Evolutionary conservation across 768 basidiomycete species (phyloP).

Genomic region (Boletus sensibilis): DNA sequence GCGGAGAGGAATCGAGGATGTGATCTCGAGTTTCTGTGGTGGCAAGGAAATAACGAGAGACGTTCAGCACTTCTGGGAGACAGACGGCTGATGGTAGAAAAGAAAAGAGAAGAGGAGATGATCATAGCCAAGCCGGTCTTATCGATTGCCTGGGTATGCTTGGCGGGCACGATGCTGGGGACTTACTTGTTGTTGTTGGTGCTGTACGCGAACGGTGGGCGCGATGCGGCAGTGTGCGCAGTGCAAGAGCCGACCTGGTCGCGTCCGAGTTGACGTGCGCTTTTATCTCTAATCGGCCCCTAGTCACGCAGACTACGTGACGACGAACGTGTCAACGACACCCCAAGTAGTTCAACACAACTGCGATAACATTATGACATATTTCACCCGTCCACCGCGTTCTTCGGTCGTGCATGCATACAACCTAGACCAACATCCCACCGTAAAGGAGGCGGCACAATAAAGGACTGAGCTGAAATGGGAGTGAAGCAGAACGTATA

Average conservation of each 20-base stretch:
- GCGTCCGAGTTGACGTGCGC: background rate
- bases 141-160: slow-evolving; percentile 16
- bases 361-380: slow-evolving; percentile 26
- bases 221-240: slow-evolving; percentile 6
- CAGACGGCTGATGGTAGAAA: slow-evolving; percentile 17
- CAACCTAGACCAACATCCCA: slow-evolving; percentile 11
- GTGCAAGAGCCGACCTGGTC: background rate
- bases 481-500: slow-evolving; percentile 25
- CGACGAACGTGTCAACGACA: slow-evolving; percentile 29
- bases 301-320: background rate
- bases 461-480: slow-evolving; percentile 8
- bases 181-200: slow-evolving; percentile 24
- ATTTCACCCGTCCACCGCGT: slow-evolving; percentile 17
- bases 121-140: slow-evolving; percentile 13
- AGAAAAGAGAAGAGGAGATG: slow-evolving; percentile 1
- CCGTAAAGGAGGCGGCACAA: background rate
- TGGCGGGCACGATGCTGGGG: background rate
- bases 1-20: slow-evolving; percentile 10
- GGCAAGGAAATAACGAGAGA: slow-evolving; percentile 1
- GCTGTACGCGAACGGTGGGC: slow-evolving; percentile 9
- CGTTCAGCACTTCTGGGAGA: slow-evolving; percentile 15
- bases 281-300: slow-evolving; percentile 11
- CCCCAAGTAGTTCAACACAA: slow-evolving; percentile 5
- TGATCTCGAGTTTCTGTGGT: slow-evolving; percentile 9
- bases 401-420: slow-evolving; percentile 4